These are phyloP conservation scores for Galerina marginata DNA, from an alignment of 768 basidiomycete species.

Conservation along the genomic window DNA sequence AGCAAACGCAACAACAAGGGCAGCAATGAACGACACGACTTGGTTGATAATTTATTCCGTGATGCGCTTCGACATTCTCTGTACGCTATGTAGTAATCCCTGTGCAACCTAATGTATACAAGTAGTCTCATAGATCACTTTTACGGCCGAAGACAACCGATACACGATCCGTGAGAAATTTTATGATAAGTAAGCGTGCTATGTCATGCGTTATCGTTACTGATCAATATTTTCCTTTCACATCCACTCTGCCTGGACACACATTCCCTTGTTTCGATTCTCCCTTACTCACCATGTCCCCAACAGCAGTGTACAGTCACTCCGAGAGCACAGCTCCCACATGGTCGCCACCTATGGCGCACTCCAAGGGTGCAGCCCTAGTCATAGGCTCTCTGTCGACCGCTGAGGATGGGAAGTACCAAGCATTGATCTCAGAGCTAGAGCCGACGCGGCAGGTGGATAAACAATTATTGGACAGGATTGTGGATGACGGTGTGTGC, in stretches of 20 bases:
- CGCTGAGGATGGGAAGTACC: conserved; percentile 82
- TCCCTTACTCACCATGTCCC: conserved; percentile 53
- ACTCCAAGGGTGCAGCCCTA: conserved; percentile 57
- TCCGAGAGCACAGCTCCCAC: conserved; percentile 24
- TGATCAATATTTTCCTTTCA: conserved; percentile 24
- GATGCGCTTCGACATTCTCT: conserved; percentile 20
- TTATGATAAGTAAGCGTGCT: neutral
- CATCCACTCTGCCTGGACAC: conserved; percentile 11
- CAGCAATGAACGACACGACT: conserved; percentile 18
- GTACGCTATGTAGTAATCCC: conserved; percentile 16
- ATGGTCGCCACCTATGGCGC: conserved; percentile 21
- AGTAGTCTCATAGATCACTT: conserved; percentile 1
- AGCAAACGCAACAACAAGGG: conserved; percentile 42
- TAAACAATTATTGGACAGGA: conserved; percentile 80
- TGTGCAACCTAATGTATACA: conserved; percentile 3
- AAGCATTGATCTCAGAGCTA: conserved; percentile 66
- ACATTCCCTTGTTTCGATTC: conserved; percentile 4
- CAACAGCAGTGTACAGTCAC: conserved; percentile 55
- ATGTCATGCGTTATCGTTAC: conserved; percentile 8
- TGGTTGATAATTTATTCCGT: conserved; percentile 19
- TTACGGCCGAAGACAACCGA: conserved; percentile 19
- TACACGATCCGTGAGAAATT: neutral
- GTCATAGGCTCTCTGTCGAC: conserved; percentile 81
- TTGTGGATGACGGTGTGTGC: conserved; percentile 76
- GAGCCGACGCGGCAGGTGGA: conserved; percentile 64